Conservation (phyloP, 2,329 filamentous ascomycete genomes). For the Monosporascus sp. region DNA sequence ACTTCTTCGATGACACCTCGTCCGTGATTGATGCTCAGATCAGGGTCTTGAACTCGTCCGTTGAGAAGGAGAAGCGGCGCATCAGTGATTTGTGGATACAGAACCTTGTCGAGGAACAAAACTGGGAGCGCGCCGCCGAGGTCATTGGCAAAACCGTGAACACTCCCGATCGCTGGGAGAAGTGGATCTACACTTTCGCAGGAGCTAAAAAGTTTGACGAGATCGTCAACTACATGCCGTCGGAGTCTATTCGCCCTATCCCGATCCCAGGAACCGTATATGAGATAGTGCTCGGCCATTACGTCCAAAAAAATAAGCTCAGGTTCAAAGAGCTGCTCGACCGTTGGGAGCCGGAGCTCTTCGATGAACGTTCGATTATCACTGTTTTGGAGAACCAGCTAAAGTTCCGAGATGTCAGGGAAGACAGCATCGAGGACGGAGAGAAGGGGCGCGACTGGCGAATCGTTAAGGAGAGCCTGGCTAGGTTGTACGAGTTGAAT, state of each 20-base stretch:
- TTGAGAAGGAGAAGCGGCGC: slow-evolving; percentile 81
- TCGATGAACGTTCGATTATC: slow-evolving; percentile 71
- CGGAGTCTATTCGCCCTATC: slow-evolving; percentile 65
- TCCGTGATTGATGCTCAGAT: slow-evolving; percentile 59
- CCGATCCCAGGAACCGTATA: slow-evolving; percentile 79
- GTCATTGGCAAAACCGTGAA: slow-evolving; percentile 79
- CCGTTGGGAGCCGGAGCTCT: slow-evolving; percentile 78
- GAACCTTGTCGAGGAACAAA: slow-evolving; percentile 67
- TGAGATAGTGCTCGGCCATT: slow-evolving; percentile 84
- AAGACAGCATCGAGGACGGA: slow-evolving; percentile 71
- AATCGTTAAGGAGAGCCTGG: slow-evolving; percentile 81
- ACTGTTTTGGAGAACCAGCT: slow-evolving; percentile 79
- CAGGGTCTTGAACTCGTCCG: slow-evolving; percentile 55
- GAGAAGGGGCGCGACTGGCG: slow-evolving; percentile 77
- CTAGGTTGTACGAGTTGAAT: slow-evolving; percentile 76
- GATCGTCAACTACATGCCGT: slow-evolving; percentile 79
- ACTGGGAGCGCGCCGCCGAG: slow-evolving; percentile 75
- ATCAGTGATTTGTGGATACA: slow-evolving; percentile 93
- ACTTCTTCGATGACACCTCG: slow-evolving; percentile 72
- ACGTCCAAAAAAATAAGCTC: slow-evolving; percentile 71
- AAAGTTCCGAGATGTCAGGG: slow-evolving; percentile 66
- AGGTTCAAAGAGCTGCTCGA: slow-evolving; percentile 76
- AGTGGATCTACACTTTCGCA: slow-evolving; percentile 92
- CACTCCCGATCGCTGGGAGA: slow-evolving; percentile 81
- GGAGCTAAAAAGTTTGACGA: slow-evolving; percentile 83